Conservation (phyloP, 1,139 yeast genomes). For the Yamadazyma trypodendri region DNA sequence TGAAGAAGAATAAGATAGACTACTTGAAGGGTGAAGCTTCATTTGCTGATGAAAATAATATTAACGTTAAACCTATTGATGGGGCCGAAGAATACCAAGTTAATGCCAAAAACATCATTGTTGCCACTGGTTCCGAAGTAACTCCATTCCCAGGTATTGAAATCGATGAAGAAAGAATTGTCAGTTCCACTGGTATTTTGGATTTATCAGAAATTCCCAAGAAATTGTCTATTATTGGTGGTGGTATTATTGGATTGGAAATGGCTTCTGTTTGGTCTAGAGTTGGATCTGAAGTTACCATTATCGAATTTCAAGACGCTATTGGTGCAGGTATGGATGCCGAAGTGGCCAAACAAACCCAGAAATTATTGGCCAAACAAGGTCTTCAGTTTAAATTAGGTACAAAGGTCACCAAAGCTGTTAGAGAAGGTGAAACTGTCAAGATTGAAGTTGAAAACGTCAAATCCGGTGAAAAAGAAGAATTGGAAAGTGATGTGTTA, state of each 20-base stretch:
- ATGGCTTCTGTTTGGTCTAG: conserved; percentile 99
- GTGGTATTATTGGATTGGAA: conserved; percentile 99
- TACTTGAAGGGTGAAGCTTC: conserved; percentile 94
- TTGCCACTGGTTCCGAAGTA: conserved; percentile 98
- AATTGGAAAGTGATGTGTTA: conserved; percentile 85
- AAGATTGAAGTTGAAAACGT: conserved; percentile 86
- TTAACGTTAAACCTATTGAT: conserved; percentile 83
- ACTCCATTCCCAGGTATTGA: conserved; percentile 98
- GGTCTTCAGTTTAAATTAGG: conserved; percentile 92
- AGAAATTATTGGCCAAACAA: conserved; percentile 89
- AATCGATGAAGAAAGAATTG: conserved; percentile 96
- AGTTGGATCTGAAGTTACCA: conserved; percentile 93
- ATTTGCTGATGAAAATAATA: conserved; percentile 74
- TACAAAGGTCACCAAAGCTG: conserved; percentile 86
- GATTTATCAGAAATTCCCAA: conserved; percentile 87
- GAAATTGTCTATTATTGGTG: conserved; percentile 91
- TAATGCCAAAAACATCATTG: conserved; percentile 82
- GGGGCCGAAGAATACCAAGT: conserved; percentile 66
- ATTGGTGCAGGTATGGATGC: conserved; percentile 97
- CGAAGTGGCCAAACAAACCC: conserved; percentile 88
- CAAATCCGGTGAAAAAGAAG: conserved; percentile 79
- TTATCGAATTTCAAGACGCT: conserved; percentile 84
- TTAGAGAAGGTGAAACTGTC: conserved; percentile 84
- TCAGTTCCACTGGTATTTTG: conserved; percentile 91
- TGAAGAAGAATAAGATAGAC: conserved; percentile 93